phyloP scores from a whole-genome alignment of 495 filamentous ascomycete species.

The Xylaria nigripes region DNA sequence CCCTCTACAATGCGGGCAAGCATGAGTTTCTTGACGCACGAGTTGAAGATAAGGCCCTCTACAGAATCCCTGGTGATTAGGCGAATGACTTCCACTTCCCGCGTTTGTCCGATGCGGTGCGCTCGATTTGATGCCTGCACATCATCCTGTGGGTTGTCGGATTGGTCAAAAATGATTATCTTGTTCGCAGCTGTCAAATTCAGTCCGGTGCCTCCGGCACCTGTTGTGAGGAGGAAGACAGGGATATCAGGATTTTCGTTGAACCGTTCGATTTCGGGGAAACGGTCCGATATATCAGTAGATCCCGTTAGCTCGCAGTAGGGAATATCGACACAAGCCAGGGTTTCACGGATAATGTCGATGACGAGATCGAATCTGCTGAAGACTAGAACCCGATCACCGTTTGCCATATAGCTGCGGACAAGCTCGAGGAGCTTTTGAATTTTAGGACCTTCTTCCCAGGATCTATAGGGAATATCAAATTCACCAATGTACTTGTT shows the following conservation, averaged over 20 bases:
- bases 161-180: slow-evolving; percentile 92
- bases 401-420: slow-evolving; percentile 62
- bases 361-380: slow-evolving; percentile 87
- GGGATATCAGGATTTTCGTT: slow-evolving; percentile 66
- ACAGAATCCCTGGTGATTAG: slow-evolving; percentile 78
- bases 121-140: slow-evolving; percentile 94
- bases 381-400: slow-evolving; percentile 83
- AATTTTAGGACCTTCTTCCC: slow-evolving; percentile 93
- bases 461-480: slow-evolving; percentile 63
- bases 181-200: slow-evolving; percentile 94
- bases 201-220: slow-evolving; percentile 89
- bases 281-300: slow-evolving; percentile 76
- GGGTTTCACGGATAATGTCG: slow-evolving; percentile 75
- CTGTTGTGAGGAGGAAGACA: slow-evolving; percentile 88
- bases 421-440: slow-evolving; percentile 67
- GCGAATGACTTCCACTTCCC: slow-evolving; percentile 76
- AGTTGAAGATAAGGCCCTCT: slow-evolving; percentile 83
- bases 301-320: slow-evolving; percentile 78
- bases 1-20: slow-evolving; percentile 71
- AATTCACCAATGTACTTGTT: slow-evolving; percentile 60
- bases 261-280: slow-evolving; percentile 81
- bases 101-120: slow-evolving; percentile 84
- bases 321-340: slow-evolving; percentile 61
- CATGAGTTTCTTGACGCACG: slow-evolving; percentile 87
- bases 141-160: slow-evolving; percentile 95